Evolutionary conservation across 2,329 filamentous ascomycete genomes (phyloP), one percentile per base, ranked within the genome.

Genomic region (Polytolypa hystricis): DNA sequence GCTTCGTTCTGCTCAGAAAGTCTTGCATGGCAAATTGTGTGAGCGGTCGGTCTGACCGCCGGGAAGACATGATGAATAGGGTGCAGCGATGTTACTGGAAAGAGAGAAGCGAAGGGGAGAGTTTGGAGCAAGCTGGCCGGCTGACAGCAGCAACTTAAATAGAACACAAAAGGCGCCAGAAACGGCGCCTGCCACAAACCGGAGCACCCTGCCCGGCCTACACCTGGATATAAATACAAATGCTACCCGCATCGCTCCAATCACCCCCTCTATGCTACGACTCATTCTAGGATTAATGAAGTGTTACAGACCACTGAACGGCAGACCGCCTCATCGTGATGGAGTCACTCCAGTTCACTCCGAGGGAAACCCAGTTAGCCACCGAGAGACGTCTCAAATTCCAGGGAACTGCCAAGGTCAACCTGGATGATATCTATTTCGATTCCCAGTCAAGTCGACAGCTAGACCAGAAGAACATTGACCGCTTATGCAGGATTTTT

Each of bases 361-460:
- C 29, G 5, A 30, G 14, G 21, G 37, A 39, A 16, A 33, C 20
- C 12, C 17, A 14, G 12, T 25, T 39, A 27, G 31, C 30, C n/a
- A 30, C 23, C 23, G 30, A 39, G 25, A 20, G 37, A 15, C 31
- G 19, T 23, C 31, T 39, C 26, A 39, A 39, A 26, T 35, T 21
- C 27, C 31, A 39, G 5, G 31, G 37, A 4, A 35, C 23, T 11
- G 31, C 19, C 17, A 39, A 30, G 20, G 31, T 39, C 14, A 19
- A 39, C 21, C 11, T 39, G 11, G 23, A 34, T 34, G 10, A 39
- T 19, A 34, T 39, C 18, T 33, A 12, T 33, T 38, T 38, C 23
- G 17, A 33, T 33, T 20, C 36, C 17, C 36, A 33, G 36, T 26
- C 11, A 25, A 35, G 15, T 15, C n/a, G 15, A 27, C 18, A 30